A percentile compares a stretch with the other conserved stretches of the same genome.
These are phyloP conservation scores for Sclerotinia trifoliorum DNA, from an alignment of 2,329 filamentous ascomycete species.

Conservation along the genomic window DNA sequence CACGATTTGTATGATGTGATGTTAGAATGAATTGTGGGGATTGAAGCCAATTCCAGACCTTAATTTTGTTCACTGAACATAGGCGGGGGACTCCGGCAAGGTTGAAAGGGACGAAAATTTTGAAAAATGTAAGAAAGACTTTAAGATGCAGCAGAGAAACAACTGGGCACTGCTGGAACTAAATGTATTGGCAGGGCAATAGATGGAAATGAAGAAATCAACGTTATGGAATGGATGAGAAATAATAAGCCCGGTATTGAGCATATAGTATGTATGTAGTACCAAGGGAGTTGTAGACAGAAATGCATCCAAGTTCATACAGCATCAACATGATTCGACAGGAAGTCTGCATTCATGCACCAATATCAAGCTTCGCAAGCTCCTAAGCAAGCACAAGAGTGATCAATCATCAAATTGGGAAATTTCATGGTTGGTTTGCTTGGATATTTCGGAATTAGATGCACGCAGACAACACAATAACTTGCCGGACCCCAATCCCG, in stretches of 20 bases:
- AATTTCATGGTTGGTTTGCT: not conserved
- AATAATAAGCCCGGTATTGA: not conserved
- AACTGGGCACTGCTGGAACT: constrained; percentile 10
- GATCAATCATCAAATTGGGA: not conserved
- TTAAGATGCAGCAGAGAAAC: constrained; percentile 5
- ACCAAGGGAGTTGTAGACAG: not conserved
- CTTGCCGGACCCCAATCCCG: constrained; percentile 7
- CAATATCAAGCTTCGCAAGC: constrained; percentile 7
- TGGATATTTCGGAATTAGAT: constrained; percentile 12
- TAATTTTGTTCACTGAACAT: not conserved
- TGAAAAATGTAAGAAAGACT: not conserved
- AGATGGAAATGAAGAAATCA: constrained; percentile 3
- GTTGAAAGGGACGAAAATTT: not conserved
- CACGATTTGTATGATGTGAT: constrained; percentile 24
- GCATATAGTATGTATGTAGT: not conserved
- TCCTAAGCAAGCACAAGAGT: constrained; percentile 1
- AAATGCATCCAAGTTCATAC: constrained; percentile 5
- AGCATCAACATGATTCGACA: constrained; percentile 2
- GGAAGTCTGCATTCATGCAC: not conserved
- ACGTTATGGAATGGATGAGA: not conserved
- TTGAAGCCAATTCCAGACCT: constrained; percentile 16
- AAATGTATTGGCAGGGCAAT: not conserved
- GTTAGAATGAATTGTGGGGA: constrained; percentile 22
- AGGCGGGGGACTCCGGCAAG: constrained; percentile 22
- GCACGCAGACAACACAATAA: not conserved